Evolutionary conservation across 179 eudicot genomes (phyloP).

Genomic region (Spergularia azorica): DNA sequence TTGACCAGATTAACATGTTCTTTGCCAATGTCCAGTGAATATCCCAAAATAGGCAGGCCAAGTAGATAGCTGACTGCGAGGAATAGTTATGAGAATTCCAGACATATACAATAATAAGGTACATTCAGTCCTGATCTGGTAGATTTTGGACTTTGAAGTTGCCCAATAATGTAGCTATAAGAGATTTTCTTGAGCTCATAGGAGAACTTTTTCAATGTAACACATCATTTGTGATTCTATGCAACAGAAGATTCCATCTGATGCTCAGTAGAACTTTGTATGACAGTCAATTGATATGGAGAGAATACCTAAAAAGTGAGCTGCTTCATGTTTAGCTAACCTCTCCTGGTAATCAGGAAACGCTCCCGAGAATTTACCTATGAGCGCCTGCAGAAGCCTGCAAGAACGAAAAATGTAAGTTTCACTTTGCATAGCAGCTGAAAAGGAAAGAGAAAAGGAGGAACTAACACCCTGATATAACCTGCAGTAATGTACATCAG

Average conservation of each 20-base stretch:
- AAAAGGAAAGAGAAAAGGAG: not conserved
- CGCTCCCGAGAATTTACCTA: conserved; percentile 68
- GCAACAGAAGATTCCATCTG: not conserved
- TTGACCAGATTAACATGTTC: conserved; percentile 91
- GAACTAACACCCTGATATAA: not conserved
- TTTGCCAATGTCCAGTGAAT: conserved; percentile 92
- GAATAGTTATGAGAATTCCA: not conserved
- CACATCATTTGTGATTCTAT: no score
- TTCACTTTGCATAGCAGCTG: not conserved
- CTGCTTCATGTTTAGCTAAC: conserved; percentile 93
- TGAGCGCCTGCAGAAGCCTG: conserved; percentile 98
- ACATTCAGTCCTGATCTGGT: no score
- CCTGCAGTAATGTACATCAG: not conserved
- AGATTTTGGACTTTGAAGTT: no score
- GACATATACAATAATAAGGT: no score
- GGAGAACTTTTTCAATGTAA: no score
- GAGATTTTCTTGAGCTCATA: no score
- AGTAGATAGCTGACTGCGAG: conserved; percentile 81
- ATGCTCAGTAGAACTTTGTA: not conserved
- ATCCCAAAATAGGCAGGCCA: conserved; percentile 85
- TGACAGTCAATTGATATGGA: not conserved
- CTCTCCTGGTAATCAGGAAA: conserved; percentile 95
- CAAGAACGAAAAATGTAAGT: conserved; percentile 6
- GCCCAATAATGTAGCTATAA: no score
- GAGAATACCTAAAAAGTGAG: conserved; percentile 78